Evolutionary conservation across 768 basidiomycete genomes (phyloP).

Genomic region (Naganishia antarctica): DNA sequence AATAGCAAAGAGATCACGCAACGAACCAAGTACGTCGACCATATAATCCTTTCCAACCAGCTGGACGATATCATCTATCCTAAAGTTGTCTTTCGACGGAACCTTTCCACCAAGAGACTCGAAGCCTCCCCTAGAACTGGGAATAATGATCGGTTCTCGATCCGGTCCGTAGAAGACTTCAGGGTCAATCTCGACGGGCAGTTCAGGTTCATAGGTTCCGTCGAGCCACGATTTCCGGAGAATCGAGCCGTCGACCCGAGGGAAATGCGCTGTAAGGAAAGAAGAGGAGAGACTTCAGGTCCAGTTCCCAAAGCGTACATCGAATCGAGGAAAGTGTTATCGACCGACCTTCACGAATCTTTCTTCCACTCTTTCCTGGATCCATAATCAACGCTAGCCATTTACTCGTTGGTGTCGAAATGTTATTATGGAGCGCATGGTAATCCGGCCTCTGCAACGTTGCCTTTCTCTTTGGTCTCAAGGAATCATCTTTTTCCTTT

Average conservation of each 20-base stretch:
- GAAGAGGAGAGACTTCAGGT: no score
- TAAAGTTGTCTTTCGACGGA: constrained; percentile 62
- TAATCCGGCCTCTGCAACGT: constrained; percentile 43
- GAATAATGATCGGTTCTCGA: constrained; percentile 72
- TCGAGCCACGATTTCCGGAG: constrained; percentile 27
- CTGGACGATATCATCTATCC: constrained; percentile 73
- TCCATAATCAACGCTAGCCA: constrained; percentile 45
- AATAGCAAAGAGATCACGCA: constrained; percentile 59
- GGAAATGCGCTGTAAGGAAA: constrained; percentile 22
- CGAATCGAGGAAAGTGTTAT: no score
- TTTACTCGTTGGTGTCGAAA: constrained; percentile 41
- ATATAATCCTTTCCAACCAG: constrained; percentile 71
- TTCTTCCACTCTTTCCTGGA: constrained; percentile 40
- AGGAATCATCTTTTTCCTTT: background rate
- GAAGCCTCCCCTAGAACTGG: constrained; percentile 53
- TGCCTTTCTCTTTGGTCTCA: constrained; percentile 42
- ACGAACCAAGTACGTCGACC: constrained; percentile 69
- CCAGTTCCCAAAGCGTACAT: no score
- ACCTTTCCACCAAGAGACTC: constrained; percentile 87
- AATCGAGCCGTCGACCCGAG: constrained; percentile 36
- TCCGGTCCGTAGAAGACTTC: constrained; percentile 40
- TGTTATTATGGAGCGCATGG: constrained; percentile 43
- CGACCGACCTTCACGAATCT: constrained; percentile 38
- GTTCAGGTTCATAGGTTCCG: constrained; percentile 1
- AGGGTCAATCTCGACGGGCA: constrained; percentile 21